A percentile compares a stretch with the other conserved stretches of the same genome.
Evolutionary conservation across 2,329 filamentous ascomycete genomes (phyloP).

Genomic region (Penicillium sp.): DNA sequence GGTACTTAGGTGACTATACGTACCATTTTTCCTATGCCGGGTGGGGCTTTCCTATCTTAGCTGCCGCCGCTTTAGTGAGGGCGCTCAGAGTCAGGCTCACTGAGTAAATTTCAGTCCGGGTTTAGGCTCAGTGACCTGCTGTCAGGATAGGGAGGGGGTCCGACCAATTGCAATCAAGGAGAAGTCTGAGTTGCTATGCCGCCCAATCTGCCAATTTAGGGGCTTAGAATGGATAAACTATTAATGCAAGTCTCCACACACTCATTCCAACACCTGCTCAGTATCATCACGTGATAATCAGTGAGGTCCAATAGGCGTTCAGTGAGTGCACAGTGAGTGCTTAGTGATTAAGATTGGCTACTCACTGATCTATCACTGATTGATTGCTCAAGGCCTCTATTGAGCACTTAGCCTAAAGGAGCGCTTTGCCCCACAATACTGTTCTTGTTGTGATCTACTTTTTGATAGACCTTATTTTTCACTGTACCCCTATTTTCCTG

Average conservation of each 20-base stretch:
- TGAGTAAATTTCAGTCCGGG: slow-evolving; percentile 15
- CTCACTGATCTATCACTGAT: slow-evolving; percentile 12
- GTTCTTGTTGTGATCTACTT: slow-evolving; percentile 4
- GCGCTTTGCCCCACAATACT: slow-evolving; percentile 9
- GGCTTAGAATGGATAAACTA: no score
- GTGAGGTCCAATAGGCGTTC: slow-evolving; percentile 6
- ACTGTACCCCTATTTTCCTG: no score
- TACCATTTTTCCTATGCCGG: slow-evolving; percentile 11
- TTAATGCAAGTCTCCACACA: no score
- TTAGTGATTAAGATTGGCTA: no score
- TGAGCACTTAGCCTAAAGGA: slow-evolving; percentile 14
- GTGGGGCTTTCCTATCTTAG: slow-evolving; percentile 13
- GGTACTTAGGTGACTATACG: slow-evolving; percentile 6
- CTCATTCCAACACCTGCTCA: no score
- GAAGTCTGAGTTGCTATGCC: no score
- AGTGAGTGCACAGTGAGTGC: slow-evolving; percentile 8
- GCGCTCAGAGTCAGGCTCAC: slow-evolving; percentile 14
- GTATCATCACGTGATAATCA: slow-evolving; percentile 7
- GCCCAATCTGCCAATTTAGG: no score
- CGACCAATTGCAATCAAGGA: no score
- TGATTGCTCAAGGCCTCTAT: slow-evolving; percentile 13
- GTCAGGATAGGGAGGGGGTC: no score
- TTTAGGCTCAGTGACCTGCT: slow-evolving; percentile 9
- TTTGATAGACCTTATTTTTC: slow-evolving; percentile 8
- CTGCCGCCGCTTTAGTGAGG: slow-evolving; percentile 15